phyloP scores from a whole-genome alignment of 169 alveolate genomes.

The Plasmodium coatneyi region DNA sequence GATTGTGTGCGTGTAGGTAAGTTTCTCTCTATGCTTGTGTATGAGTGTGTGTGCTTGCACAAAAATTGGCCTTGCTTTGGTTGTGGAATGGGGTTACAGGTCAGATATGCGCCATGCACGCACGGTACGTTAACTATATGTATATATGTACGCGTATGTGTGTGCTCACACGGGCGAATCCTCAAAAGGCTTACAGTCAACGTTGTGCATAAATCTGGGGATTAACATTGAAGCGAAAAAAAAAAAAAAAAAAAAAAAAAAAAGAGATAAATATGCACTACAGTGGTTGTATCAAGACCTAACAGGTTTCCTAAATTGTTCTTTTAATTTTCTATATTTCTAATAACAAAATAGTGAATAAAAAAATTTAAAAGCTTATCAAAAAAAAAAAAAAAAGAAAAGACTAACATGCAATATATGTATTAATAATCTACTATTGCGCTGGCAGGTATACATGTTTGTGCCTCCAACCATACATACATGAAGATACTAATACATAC shows the following conservation, averaged over 20 bases:
- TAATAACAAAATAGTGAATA: background rate
- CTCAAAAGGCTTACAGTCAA: background rate
- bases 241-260: constrained; percentile 1
- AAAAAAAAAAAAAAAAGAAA: background rate
- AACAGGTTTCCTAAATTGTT: background rate
- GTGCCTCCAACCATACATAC: background rate
- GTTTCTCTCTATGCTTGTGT: background rate
- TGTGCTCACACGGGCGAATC: background rate
- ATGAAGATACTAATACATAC: background rate
- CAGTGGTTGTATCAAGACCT: background rate
- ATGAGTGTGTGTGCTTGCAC: background rate
- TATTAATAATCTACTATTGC: background rate
- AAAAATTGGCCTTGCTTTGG: background rate
- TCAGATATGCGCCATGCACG: background rate
- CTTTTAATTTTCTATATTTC: background rate
- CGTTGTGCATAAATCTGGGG: background rate
- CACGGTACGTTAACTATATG: background rate
- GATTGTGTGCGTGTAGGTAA: background rate
- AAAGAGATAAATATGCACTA: background rate
- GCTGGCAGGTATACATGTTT: background rate
- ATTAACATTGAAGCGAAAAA: background rate
- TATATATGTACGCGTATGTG: background rate
- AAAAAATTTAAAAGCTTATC: background rate
- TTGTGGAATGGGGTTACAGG: background rate
- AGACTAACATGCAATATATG: background rate